Evolutionary conservation across 805 yeast species (phyloP).

Genomic region (Lachancea thermotolerans): DNA sequence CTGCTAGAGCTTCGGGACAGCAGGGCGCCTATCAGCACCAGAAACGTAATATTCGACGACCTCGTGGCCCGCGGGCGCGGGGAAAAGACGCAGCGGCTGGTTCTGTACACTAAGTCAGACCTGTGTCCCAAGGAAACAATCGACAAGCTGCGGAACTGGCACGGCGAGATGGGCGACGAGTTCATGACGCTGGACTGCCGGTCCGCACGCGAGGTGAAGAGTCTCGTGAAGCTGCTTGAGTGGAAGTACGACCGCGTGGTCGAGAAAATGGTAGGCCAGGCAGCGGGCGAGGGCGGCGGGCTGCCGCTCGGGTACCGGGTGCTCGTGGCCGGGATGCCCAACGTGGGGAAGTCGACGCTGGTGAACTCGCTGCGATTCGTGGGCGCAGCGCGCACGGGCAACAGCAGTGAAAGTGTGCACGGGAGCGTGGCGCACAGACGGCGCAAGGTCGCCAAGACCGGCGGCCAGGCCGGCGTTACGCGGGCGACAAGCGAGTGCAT

Average conservation of each 20-base stretch:
- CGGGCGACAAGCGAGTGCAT: slow-evolving; percentile 70
- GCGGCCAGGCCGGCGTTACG: slow-evolving; percentile 89
- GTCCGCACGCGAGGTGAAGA: slow-evolving; percentile 40
- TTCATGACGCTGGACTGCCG: slow-evolving; percentile 57
- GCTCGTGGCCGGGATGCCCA: slow-evolving; percentile 90
- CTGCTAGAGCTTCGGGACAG: slow-evolving; percentile 83
- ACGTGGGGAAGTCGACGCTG: slow-evolving; percentile 91
- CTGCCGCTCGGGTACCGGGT: slow-evolving; percentile 80
- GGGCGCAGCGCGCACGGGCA: slow-evolving; percentile 15
- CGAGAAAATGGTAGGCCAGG: slow-evolving; percentile 6
- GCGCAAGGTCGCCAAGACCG: slow-evolving; percentile 73
- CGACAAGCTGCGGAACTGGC: slow-evolving; percentile 41
- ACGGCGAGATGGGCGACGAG: slow-evolving; percentile 32
- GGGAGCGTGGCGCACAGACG: slow-evolving; percentile 17
- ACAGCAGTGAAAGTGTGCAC: slow-evolving; percentile 14
- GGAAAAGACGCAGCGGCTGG: slow-evolving; percentile 20
- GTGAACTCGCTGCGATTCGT: slow-evolving; percentile 63
- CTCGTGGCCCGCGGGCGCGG: slow-evolving; percentile 47
- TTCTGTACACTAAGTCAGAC: slow-evolving; percentile 76
- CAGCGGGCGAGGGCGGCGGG: slow-evolving; percentile 30
- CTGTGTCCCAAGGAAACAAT: slow-evolving; percentile 14
- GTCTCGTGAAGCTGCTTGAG: slow-evolving; percentile 44
- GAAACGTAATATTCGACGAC: slow-evolving; percentile 71
- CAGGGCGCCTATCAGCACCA: slow-evolving; percentile 80
- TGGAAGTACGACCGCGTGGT: slow-evolving; percentile 36